phyloP scores from a whole-genome alignment of 148 eudicot genomes.

The Mesembryanthemum crystallinum region DNA sequence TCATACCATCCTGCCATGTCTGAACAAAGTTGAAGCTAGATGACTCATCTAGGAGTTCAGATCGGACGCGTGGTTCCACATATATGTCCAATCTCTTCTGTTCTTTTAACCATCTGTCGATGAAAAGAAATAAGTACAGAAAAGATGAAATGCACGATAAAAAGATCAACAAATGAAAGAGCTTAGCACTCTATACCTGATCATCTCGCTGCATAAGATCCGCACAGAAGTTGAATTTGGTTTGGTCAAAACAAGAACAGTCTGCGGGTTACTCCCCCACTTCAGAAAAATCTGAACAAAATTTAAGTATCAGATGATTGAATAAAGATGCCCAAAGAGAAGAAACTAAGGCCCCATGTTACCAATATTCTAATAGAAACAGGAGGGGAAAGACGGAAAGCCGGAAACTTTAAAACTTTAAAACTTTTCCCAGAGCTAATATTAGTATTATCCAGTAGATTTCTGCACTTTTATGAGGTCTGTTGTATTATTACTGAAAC shows the following conservation, averaged over 20 bases:
- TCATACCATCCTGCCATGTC: constrained; percentile 83
- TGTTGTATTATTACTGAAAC: not conserved
- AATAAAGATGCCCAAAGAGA: not conserved
- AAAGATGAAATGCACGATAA: not conserved
- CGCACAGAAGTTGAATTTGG: constrained; percentile 88
- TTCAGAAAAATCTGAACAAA: constrained; percentile 79
- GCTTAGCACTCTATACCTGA: constrained; percentile 51
- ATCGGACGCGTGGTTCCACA: constrained; percentile 83
- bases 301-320: constrained; percentile 1
- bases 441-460: not conserved
- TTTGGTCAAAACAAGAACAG: constrained; percentile 87
- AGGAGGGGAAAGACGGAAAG: not conserved
- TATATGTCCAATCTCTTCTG: constrained; percentile 57
- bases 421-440: not conserved
- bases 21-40: constrained; percentile 71
- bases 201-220: constrained; percentile 69
- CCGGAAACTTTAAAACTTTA: too few species aligned
- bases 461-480: not conserved
- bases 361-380: not conserved
- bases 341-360: not conserved
- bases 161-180: not conserved
- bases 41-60: constrained; percentile 74
- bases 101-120: constrained; percentile 83
- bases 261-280: constrained; percentile 86
- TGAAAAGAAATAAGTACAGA: not conserved